These are phyloP conservation scores for Canavalia gladiata DNA, from an alignment of 306 rosid species.

Conservation along the genomic window DNA sequence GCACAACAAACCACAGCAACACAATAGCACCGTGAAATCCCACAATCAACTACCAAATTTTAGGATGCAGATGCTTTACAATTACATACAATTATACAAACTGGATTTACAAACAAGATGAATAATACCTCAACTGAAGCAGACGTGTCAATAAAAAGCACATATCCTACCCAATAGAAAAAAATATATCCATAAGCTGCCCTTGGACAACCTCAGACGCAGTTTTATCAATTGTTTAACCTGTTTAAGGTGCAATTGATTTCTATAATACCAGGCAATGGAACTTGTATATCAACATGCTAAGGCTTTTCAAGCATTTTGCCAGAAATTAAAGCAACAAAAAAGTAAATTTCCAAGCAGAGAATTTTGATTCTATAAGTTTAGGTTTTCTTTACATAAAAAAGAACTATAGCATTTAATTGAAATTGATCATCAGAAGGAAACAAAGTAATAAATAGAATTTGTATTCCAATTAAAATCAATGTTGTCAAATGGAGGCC, in stretches of 20 bases:
- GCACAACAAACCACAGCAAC: not conserved
- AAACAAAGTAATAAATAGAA: not conserved
- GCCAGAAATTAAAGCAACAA: slow-evolving; percentile 23
- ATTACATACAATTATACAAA: not conserved
- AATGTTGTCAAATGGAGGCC: too few relatives aligned
- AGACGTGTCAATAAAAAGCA: not conserved
- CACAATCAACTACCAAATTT: not conserved
- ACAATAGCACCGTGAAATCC: not conserved
- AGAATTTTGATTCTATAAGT: not conserved
- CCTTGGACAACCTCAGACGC: not conserved
- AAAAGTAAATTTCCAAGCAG: not conserved
- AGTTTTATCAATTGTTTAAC: not conserved
- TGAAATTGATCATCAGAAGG: not conserved
- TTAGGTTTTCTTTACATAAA: slow-evolving; percentile 17
- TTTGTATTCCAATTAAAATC: not conserved
- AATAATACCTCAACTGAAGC: not conserved
- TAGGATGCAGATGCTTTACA: slow-evolving; percentile 22
- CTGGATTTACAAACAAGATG: slow-evolving; percentile 1
- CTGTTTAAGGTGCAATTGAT: slow-evolving; percentile 22
- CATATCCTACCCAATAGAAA: not conserved
- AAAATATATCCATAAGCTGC: slow-evolving; percentile 22
- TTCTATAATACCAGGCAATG: slow-evolving; percentile 2
- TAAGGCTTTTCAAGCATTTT: slow-evolving; percentile 6
- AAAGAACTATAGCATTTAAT: slow-evolving; percentile 16
- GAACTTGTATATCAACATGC: not conserved